Percentiles rank a stretch among this genome's conserved stretches.
Evolutionary conservation across 306 rosid species (phyloP).

Genomic region (Rubus parviflorus): DNA sequence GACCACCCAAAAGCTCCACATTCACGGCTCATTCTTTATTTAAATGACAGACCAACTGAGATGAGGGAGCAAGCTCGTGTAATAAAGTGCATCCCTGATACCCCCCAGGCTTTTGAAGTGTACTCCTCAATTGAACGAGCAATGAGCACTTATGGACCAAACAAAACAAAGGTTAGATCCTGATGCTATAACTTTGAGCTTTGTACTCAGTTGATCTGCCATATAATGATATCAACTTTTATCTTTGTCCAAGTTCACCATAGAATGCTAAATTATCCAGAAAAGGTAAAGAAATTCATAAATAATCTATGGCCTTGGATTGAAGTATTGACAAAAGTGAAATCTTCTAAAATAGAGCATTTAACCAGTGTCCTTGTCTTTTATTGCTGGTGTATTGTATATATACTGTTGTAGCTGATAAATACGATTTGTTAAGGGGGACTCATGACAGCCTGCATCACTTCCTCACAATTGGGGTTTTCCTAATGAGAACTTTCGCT

Average conservation of each 20-base stretch:
- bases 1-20: constrained; percentile 70
- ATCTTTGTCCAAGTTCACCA: constrained; percentile 1
- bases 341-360: background rate
- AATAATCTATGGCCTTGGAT: background rate
- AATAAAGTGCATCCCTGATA: constrained; percentile 66
- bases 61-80: constrained; percentile 55
- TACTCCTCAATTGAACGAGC: constrained; percentile 83
- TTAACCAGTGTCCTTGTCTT: background rate
- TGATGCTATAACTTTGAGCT: constrained; percentile 10
- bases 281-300: background rate
- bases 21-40: constrained; percentile 64
- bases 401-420: background rate
- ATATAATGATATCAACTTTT: background rate
- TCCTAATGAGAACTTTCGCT: constrained; percentile 9
- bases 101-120: constrained; percentile 67
- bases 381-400: background rate
- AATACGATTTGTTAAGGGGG: background rate
- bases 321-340: background rate
- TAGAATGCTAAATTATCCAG: background rate
- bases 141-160: constrained; percentile 62
- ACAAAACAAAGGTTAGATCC: constrained; percentile 62
- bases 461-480: constrained; percentile 1
- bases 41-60: constrained; percentile 62
- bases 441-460: background rate
- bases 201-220: background rate